Base-by-base conservation (phyloP, 2,329 filamentous ascomycete genomes). In the Hymenoscyphus repandus region DNA sequence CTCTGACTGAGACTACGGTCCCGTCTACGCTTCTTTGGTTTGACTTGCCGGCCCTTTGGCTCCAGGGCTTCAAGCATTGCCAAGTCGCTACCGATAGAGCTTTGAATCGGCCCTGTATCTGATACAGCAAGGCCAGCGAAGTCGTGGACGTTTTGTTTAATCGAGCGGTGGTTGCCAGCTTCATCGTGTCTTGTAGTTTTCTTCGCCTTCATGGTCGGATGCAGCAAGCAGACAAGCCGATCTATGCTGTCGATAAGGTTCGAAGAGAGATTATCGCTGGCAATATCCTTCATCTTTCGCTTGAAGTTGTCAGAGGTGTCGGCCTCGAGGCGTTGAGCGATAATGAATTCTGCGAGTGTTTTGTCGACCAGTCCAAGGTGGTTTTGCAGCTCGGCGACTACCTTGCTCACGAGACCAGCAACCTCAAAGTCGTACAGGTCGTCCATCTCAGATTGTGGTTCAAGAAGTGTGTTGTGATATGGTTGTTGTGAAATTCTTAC, bases 281-380 rank as follows among this genome's bases (percentile, higher is more conserved):
- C 88, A 69, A 95, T 83, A 27, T 77, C 80, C 58, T 84, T 80
- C 58, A 96, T 77, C 64, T 82, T 82, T 58, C 75, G 74, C 71
- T 86, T 87, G 73, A 96, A 99, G 27, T 87, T 83, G 46, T 77
- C 69, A 50, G 88, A 75, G 30, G 78, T 78, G 45, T 75, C 77
- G 72, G 83, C 86, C 77, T 90, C 81, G 67, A 86, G 71, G 62
- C 95, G 89, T 66, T 96, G 87, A 55, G 88, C 88, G 65, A 99
- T 96, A 63, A 99, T 83, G 66, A 96, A 99, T 70, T 97, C 93
- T 60, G 93, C 90, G 20, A 99, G 82, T 5, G 90, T 95, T 71
- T 95, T 96, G 72, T 99, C 91, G 66, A 81, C 86, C 62, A 96
- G 82, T 50, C 90, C 90, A 52, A 96, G 72, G 71, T 97, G 89